Evolutionary conservation across 495 filamentous ascomycete genomes (phyloP), one percentile per base, ranked within the genome.

Genomic region (Hypoxylon intermedium): DNA sequence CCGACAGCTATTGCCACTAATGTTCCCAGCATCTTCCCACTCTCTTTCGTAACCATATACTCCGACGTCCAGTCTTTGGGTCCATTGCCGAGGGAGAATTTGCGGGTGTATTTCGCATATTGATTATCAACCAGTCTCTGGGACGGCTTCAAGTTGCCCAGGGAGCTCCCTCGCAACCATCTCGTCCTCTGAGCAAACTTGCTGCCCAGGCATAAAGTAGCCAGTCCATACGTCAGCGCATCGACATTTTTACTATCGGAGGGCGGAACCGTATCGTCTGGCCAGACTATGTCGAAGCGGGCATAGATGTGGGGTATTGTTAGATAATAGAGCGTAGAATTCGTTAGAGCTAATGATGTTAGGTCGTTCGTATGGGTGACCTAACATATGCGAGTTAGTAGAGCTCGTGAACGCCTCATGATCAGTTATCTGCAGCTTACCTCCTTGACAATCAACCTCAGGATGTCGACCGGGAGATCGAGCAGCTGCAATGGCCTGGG

Each of bases 271-370:
- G 82, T 76, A 5, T 82, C 83, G 61, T 95, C 91, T 0, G 93
- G 93, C 93, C 93, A 98, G 33, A 94, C 88, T 58, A 97, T 96
- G 69, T 96, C 91, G 70, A 98, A 97, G 20, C 90, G 85, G 1
- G 90, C 89, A 71, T 98, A 98, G 67, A 98, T 95, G 49, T 88
- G 84, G 7, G 92, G 91, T 12, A 93, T 88, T 0, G 89, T 85
- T 37, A 98, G 79, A 34, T 78, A 75, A 75, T 96, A 90, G 11
- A 98, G 82, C n/a, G 87, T 83, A 13, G 91, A 93, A 74, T 92
- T 91, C 26, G 91, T 90, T 42, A 92, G 77, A 5, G 92, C 91
- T 23, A 97, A 77, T 11, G 91, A 87, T 0, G 89, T 91, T 46
- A 97, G 80, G 68, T 97, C 92, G 68, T 92, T 96, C 11, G 90